These are phyloP conservation scores for Sporothrix curviconia DNA, from an alignment of 2,329 filamentous ascomycete species.

Conservation along the genomic window DNA sequence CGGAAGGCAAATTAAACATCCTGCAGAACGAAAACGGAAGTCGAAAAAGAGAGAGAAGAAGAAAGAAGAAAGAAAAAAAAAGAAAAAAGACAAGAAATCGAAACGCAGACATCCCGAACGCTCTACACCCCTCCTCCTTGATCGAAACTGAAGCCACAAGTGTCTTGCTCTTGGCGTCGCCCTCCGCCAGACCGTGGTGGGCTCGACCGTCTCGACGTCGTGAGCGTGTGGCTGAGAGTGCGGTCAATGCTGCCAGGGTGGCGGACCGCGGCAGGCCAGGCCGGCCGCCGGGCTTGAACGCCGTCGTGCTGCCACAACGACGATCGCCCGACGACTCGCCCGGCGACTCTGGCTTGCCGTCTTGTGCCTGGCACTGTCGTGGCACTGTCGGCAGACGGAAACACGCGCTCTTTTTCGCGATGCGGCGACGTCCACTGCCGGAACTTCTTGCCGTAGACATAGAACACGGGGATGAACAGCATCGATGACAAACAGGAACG, in stretches of 20 bases:
- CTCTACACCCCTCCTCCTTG: neutral
- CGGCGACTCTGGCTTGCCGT: neutral
- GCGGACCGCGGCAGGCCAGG: neutral
- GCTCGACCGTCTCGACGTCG: conserved; percentile 6
- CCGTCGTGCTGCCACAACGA: neutral
- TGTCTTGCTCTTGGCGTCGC: neutral
- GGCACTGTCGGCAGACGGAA: no score
- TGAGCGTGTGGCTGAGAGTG: conserved; percentile 5
- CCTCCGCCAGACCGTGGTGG: neutral
- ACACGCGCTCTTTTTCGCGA: conserved; percentile 11
- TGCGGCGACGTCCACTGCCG: conserved; percentile 23
- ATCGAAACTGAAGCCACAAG: neutral
- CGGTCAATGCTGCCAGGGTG: conserved; percentile 11
- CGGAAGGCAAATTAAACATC: no score
- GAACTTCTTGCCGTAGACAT: conserved; percentile 24
- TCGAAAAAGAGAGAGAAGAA: no score
- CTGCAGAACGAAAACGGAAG: no score
- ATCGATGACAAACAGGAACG: conserved; percentile 26
- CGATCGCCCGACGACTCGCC: neutral
- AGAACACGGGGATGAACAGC: conserved; percentile 26
- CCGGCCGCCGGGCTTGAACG: neutral
- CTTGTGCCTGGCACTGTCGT: neutral
- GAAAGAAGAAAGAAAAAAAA: no score
- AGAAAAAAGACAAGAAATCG: no score
- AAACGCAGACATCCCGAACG: no score